Evolutionary conservation across 1,139 yeast genomes (phyloP).

Genomic region (Hyphopichia wangnamkhiaoensis): DNA sequence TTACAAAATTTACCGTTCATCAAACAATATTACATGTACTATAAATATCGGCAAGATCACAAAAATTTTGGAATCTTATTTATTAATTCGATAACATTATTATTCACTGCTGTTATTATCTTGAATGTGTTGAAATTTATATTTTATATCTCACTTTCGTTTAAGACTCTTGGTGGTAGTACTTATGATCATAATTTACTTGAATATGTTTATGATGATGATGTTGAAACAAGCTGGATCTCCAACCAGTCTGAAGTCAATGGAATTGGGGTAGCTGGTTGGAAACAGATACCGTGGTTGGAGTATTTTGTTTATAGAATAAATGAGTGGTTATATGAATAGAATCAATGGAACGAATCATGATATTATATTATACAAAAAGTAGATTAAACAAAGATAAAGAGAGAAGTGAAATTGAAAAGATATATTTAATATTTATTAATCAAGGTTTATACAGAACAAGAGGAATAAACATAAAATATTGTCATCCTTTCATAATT

Average conservation of each 20-base stretch:
- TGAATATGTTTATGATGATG: constrained; percentile 25
- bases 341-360: not conserved
- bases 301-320: constrained; percentile 29
- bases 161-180: constrained; percentile 4
- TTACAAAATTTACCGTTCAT: constrained; percentile 31
- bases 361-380: constrained; percentile 1
- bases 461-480: not conserved
- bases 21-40: constrained; percentile 31
- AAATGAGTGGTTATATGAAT: constrained; percentile 18
- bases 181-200: constrained; percentile 2
- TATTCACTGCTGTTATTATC: constrained; percentile 23
- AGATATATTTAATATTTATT: constrained; percentile 1
- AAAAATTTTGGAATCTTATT: constrained; percentile 20
- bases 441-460: constrained; percentile 1
- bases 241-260: not conserved
- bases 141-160: constrained; percentile 15
- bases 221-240: constrained; percentile 13
- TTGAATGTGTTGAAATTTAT: constrained; percentile 18
- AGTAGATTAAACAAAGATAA: not conserved
- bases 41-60: constrained; percentile 27
- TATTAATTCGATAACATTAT: constrained; percentile 22
- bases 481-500: not conserved
- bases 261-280: constrained; percentile 23
- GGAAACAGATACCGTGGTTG: constrained; percentile 36
- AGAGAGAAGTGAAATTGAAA: not conserved